phyloP scores from a whole-genome alignment of 2,329 filamentous ascomycete genomes.

The Alternaria ventricosa region DNA sequence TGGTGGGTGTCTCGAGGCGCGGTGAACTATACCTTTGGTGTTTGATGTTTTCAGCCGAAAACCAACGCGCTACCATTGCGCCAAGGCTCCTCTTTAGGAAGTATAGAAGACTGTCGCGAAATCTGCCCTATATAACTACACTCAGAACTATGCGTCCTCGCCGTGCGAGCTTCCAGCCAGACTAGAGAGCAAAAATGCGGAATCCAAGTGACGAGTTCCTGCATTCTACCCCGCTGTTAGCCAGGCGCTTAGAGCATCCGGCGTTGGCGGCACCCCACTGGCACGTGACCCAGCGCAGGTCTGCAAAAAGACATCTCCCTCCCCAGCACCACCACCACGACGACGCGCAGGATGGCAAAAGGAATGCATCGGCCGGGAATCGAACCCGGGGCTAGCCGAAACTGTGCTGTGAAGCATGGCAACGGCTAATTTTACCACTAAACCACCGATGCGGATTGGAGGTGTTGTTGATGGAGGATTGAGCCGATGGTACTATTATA shows the following conservation, averaged over 20 bases:
- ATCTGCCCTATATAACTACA: background rate
- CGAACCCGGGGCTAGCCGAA: slow-evolving; percentile 38
- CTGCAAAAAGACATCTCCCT: background rate
- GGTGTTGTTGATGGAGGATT: background rate
- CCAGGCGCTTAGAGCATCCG: background rate
- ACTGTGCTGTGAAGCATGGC: slow-evolving; percentile 16
- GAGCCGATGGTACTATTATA: background rate
- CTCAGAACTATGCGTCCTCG: background rate
- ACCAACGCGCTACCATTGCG: slow-evolving; percentile 37
- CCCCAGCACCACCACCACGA: background rate
- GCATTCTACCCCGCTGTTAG: slow-evolving; percentile 1
- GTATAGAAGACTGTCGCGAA: slow-evolving; percentile 8
- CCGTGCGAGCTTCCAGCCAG: background rate
- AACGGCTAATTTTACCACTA: slow-evolving; percentile 41
- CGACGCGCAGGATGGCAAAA: background rate
- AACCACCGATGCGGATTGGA: slow-evolving; percentile 16
- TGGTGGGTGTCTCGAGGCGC: background rate
- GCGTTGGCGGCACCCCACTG: background rate
- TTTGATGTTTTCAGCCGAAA: slow-evolving; percentile 24
- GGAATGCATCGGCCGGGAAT: slow-evolving; percentile 33
- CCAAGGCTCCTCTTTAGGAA: slow-evolving; percentile 25
- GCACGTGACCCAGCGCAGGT: background rate
- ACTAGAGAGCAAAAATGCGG: background rate
- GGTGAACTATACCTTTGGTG: slow-evolving; percentile 24
- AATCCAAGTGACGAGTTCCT: background rate